Evolutionary conservation across 2,329 filamentous ascomycete species (phyloP).

Genomic region (Colletotrichum aenigma): DNA sequence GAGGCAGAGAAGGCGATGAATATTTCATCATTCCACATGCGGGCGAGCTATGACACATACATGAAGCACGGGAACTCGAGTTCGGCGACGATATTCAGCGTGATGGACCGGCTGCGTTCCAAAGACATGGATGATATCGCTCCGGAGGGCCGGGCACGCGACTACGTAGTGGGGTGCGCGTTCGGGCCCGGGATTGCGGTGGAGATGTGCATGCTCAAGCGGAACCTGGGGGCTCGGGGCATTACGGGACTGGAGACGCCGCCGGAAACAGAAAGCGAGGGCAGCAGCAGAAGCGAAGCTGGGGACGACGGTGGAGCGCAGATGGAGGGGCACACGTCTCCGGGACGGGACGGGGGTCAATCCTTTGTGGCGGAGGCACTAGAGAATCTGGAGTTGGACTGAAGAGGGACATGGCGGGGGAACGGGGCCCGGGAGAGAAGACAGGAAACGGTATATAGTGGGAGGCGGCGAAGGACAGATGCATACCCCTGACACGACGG

Average conservation of each 20-base stretch:
- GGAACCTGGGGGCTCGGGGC: conserved; percentile 37
- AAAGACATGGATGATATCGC: conserved; percentile 65
- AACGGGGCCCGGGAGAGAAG: not conserved
- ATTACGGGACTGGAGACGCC: conserved; percentile 51
- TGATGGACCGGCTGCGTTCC: conserved; percentile 63
- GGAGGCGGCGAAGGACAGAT: not conserved
- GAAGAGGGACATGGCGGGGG: not conserved
- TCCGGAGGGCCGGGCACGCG: conserved; percentile 50
- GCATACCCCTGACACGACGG: conserved; percentile 5
- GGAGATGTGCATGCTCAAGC: conserved; percentile 70
- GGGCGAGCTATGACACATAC: conserved; percentile 73
- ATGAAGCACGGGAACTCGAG: conserved; percentile 72
- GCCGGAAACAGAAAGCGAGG: conserved; percentile 59
- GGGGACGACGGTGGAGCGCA: conserved; percentile 35
- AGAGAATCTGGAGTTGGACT: conserved; percentile 27
- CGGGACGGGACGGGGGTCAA: conserved; percentile 4
- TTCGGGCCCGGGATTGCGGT: conserved; percentile 74
- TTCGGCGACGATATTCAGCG: conserved; percentile 72
- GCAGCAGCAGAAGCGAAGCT: conserved; percentile 42
- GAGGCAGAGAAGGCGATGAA: conserved; percentile 64
- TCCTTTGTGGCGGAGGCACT: conserved; percentile 25
- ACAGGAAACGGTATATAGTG: not conserved
- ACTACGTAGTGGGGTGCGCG: conserved; percentile 69
- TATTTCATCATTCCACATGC: conserved; percentile 67
- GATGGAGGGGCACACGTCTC: not conserved